Conservation (phyloP, 192 early-diverging fungal genomes). For the Linnemannia hyalina region DNA sequence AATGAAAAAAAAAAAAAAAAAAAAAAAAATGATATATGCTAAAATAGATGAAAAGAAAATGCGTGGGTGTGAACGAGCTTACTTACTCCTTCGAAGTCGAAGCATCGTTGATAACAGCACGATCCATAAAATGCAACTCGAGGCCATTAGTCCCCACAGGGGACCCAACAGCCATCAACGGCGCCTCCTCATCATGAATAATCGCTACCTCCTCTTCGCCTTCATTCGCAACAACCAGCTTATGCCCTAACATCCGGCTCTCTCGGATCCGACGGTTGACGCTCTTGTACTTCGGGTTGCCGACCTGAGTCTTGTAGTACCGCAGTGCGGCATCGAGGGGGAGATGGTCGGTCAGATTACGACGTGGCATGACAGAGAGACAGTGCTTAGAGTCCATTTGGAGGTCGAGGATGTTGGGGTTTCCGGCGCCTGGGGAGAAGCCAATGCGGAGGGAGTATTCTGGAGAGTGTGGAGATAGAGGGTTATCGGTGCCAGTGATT, state of each 20-base stretch:
- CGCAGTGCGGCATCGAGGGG: slow-evolving; percentile 78
- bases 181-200: slow-evolving; percentile 31
- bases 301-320: slow-evolving; percentile 67
- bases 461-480: slow-evolving; percentile 50
- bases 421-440: slow-evolving; percentile 91
- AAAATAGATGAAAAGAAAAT: neutral
- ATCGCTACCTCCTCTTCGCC: slow-evolving; percentile 27
- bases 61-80: neutral
- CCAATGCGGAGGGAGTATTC: slow-evolving; percentile 93
- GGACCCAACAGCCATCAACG: slow-evolving; percentile 33
- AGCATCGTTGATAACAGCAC: neutral
- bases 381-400: slow-evolving; percentile 88
- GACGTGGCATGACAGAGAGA: slow-evolving; percentile 63
- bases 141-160: slow-evolving; percentile 30
- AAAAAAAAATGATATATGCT: neutral
- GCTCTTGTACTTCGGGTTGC: slow-evolving; percentile 56
- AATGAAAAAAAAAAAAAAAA: neutral
- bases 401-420: slow-evolving; percentile 91
- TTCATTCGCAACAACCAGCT: slow-evolving; percentile 42
- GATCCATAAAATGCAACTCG: slow-evolving; percentile 34
- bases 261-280: slow-evolving; percentile 50
- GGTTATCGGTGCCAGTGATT: neutral
- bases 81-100: slow-evolving; percentile 5
- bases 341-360: slow-evolving; percentile 89
- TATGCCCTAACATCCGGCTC: slow-evolving; percentile 49